Conservation (phyloP, 2,329 filamentous ascomycete species). For the Sclerotinia subarctica region DNA sequence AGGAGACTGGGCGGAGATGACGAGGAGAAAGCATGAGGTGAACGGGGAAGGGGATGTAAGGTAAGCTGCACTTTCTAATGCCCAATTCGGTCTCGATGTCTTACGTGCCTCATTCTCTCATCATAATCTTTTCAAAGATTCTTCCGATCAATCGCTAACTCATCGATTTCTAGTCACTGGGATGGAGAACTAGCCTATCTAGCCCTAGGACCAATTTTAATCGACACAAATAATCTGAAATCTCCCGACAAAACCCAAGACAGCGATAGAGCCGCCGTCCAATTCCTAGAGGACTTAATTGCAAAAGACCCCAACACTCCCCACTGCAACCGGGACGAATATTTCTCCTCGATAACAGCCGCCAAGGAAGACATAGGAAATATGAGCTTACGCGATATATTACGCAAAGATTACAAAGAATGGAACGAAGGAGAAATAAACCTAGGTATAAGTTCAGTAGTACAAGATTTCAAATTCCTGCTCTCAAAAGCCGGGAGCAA, state of each 20-base stretch:
- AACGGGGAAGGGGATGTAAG: neutral
- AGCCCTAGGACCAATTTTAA: conserved; percentile 66
- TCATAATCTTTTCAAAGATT: neutral
- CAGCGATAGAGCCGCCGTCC: conserved; percentile 56
- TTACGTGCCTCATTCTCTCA: neutral
- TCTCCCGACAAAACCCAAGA: conserved; percentile 62
- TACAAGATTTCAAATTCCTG: conserved; percentile 61
- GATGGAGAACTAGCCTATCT: conserved; percentile 63
- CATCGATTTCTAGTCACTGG: conserved; percentile 22
- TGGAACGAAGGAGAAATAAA: conserved; percentile 58
- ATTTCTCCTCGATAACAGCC: conserved; percentile 56
- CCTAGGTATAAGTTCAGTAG: conserved; percentile 66
- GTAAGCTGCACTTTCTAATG: neutral
- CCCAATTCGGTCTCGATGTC: neutral
- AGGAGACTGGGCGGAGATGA: conserved; percentile 55
- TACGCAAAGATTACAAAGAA: conserved; percentile 82
- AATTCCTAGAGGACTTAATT: conserved; percentile 53
- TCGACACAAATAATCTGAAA: conserved; percentile 67
- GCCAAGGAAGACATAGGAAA: conserved; percentile 66
- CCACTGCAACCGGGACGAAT: conserved; percentile 52
- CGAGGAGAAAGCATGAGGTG: conserved; percentile 38
- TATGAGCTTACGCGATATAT: conserved; percentile 61
- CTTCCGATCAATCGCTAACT: neutral
- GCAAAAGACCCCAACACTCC: conserved; percentile 3
- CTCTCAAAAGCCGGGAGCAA: conserved; percentile 49